phyloP scores from a whole-genome alignment of 495 filamentous ascomycete genomes.

The Pseudevernia furfuracea region DNA sequence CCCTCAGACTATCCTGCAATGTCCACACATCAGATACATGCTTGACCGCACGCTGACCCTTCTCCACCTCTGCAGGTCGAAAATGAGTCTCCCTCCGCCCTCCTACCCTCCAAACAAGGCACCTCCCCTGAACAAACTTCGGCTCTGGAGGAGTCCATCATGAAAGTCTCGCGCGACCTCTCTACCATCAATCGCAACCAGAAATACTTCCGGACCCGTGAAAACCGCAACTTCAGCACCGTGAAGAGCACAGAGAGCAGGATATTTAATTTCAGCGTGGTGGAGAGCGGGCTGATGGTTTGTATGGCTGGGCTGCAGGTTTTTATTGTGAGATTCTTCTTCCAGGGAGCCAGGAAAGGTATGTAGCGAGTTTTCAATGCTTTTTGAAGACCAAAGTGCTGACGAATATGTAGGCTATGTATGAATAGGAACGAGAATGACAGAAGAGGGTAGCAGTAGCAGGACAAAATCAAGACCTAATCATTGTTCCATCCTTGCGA shows the following conservation, averaged over 20 bases:
- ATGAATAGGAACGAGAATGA: constrained; percentile 2
- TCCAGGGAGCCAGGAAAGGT: constrained; percentile 82
- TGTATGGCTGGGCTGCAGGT: constrained; percentile 96
- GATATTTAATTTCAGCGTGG: constrained; percentile 95
- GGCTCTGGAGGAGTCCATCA: constrained; percentile 87
- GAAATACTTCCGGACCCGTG: constrained; percentile 97
- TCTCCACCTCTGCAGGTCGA: constrained; percentile 58
- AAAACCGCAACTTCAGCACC: constrained; percentile 98
- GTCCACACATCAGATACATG: not conserved
- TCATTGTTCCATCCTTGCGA: not conserved
- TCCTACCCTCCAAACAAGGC: constrained; percentile 84
- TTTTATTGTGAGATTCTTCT: constrained; percentile 97
- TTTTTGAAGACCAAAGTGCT: not conserved
- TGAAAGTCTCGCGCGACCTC: constrained; percentile 86
- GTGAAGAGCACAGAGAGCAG: constrained; percentile 90
- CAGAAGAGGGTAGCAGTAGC: not conserved
- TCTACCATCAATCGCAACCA: constrained; percentile 97
- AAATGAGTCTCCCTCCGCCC: constrained; percentile 71
- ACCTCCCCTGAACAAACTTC: constrained; percentile 85
- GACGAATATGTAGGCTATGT: constrained; percentile 23
- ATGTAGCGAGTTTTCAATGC: constrained; percentile 25
- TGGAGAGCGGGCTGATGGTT: constrained; percentile 86
- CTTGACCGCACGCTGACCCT: not conserved
- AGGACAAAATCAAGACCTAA: not conserved
- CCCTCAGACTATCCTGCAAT: not conserved